Base-by-base conservation (phyloP, 345 rosid species). In the Reutealis trisperma region DNA sequence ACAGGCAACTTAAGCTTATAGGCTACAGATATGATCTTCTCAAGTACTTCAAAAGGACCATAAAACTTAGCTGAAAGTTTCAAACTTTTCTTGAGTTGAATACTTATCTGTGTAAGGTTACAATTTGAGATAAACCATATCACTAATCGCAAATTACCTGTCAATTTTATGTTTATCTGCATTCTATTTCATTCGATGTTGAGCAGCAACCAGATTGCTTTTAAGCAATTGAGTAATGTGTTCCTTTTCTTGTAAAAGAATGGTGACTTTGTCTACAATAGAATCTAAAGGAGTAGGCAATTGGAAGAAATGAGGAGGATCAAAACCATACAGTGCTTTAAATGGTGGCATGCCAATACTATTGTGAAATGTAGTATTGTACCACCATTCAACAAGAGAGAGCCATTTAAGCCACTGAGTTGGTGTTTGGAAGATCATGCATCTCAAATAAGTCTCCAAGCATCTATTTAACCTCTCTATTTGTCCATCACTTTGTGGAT, bases 141-240 rank as follows among this genome's bases (percentile, higher is more conserved):
- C 52, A 0, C 55, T 32, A 0, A 18, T 18, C 2, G 8, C 0
- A 1, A 67, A 67, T 0, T 19, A 6, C 15, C 27, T 67, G 5
- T 44, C 34, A 8, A 27, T 18, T 3, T 0, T 42, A 5, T 8
- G 5, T 8, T 67, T 42, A 5, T 67, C 16, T 8, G 8, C 27
- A 67, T 1, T 1, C 1, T 18, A 2, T 54, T 42, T 44, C 52
- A 67, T n/a, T 8, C 0, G 19, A 4, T 13, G 4, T 8, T 21
- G 11, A 21, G 34, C 2, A 15, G 2, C 1, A 5, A 5, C 14
- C 1, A 42, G 30, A 4, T 21, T 0, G 0, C 0, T 5, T 3
- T 41, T 41, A 9, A 44, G 18, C 0, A 18, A 5, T 0, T 47
- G 52, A 11, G 12, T 0, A 6, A 41, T 34, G 8, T 34, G 45